Conservation (phyloP, 208 protist genomes). For the Trypanosoma congolense region DNA sequence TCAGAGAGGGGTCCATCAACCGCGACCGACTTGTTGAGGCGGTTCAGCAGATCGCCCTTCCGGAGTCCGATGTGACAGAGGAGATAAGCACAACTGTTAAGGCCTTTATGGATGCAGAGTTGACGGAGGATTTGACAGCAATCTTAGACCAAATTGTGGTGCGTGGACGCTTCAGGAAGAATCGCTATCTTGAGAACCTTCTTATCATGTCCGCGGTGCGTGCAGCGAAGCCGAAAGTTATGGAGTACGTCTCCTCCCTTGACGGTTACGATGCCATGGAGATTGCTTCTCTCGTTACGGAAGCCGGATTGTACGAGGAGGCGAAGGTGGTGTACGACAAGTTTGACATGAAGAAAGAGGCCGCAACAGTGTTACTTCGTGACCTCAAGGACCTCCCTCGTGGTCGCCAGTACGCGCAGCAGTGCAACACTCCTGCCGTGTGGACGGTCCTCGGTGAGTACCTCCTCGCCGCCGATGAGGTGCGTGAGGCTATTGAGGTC, state of each 20-base stretch:
- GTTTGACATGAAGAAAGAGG: slow-evolving; percentile 94
- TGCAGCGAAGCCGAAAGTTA: slow-evolving; percentile 92
- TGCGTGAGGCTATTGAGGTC: slow-evolving; percentile 96
- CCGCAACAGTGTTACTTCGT: slow-evolving; percentile 96
- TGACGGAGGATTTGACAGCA: slow-evolving; percentile 99
- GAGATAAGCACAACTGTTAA: slow-evolving; percentile 98
- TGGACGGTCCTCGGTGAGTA: slow-evolving; percentile 94
- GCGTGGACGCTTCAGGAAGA: slow-evolving; percentile 95
- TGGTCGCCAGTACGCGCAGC: slow-evolving; percentile 94
- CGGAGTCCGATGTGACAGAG: slow-evolving; percentile 94
- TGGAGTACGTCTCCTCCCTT: slow-evolving; percentile 98
- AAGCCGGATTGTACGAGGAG: slow-evolving; percentile 95
- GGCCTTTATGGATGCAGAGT: slow-evolving; percentile 98
- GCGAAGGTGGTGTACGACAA: slow-evolving; percentile 99
- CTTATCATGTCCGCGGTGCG: slow-evolving; percentile 99
- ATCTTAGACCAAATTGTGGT: slow-evolving; percentile 99
- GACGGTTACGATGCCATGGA: slow-evolving; percentile 99
- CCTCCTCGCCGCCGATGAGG: slow-evolving; percentile 87
- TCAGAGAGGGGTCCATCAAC: slow-evolving; percentile 88
- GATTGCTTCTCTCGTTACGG: slow-evolving; percentile 96
- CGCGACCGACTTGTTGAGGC: slow-evolving; percentile 95
- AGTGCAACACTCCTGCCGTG: slow-evolving; percentile 89
- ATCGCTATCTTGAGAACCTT: slow-evolving; percentile 99
- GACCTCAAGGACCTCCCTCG: slow-evolving; percentile 94
- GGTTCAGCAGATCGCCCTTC: slow-evolving; percentile 98